A percentile compares a stretch with the other conserved stretches of the same genome.
Evolutionary conservation across 768 basidiomycete genomes (phyloP).

Genomic region (Mycena maculata): DNA sequence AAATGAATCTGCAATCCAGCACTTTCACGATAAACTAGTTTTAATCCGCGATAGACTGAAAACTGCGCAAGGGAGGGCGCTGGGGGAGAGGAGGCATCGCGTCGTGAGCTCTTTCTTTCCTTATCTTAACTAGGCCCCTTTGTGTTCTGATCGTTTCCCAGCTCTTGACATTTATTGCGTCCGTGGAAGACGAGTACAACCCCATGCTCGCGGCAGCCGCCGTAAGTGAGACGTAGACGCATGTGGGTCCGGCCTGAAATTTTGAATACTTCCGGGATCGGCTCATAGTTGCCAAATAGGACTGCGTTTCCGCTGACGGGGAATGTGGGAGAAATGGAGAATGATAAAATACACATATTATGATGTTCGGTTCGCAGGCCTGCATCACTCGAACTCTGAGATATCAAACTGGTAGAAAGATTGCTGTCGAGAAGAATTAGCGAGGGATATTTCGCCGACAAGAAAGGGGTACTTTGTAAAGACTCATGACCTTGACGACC

Average conservation of each 20-base stretch:
- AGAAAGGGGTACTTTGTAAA: constrained; percentile 75
- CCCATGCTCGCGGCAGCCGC: not conserved
- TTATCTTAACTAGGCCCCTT: constrained; percentile 53
- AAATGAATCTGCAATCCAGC: constrained; percentile 71
- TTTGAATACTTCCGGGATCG: too few species aligned
- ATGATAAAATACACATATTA: too few species aligned
- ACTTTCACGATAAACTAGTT: constrained; percentile 89
- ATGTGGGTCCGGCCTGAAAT: not conserved
- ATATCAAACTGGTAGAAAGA: constrained; percentile 74
- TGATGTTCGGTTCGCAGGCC: too few species aligned
- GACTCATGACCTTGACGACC: constrained; percentile 95
- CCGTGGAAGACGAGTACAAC: constrained; percentile 66
- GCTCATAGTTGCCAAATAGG: too few species aligned
- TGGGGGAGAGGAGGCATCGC: constrained; percentile 63
- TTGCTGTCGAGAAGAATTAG: constrained; percentile 50
- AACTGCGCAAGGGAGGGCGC: constrained; percentile 73
- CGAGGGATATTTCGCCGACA: not conserved
- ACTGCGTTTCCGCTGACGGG: too few species aligned
- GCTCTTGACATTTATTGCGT: constrained; percentile 73
- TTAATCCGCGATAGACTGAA: constrained; percentile 81
- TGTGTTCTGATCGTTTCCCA: constrained; percentile 67
- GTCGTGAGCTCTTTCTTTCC: constrained; percentile 30
- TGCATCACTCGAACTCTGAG: constrained; percentile 57
- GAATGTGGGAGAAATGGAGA: too few species aligned
- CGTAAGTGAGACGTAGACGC: not conserved